These are phyloP conservation scores for Tylopilus sp. DNA, from an alignment of 768 basidiomycete genomes.

Conservation along the genomic window DNA sequence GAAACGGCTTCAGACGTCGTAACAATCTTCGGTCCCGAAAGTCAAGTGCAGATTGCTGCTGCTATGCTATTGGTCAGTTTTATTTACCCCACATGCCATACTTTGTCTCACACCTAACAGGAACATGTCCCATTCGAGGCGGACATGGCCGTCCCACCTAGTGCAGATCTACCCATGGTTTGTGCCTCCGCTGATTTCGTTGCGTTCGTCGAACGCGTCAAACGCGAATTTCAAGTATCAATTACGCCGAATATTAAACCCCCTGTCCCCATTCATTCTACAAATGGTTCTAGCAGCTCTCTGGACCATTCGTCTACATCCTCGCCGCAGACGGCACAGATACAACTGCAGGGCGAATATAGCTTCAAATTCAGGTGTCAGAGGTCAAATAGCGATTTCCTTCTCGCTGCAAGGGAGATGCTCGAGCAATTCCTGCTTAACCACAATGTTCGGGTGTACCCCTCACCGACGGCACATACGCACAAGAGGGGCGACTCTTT, in stretches of 20 bases:
- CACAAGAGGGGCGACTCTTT: conserved; percentile 91
- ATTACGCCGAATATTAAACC: conserved; percentile 77
- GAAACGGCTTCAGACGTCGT: conserved; percentile 93
- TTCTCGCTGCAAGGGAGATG: conserved; percentile 86
- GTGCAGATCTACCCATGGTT: conserved; percentile 71
- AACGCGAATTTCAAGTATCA: conserved; percentile 90
- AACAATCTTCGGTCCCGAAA: conserved; percentile 95
- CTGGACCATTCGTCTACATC: conserved; percentile 44
- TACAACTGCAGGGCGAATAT: conserved; percentile 51
- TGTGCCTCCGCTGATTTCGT: conserved; percentile 79
- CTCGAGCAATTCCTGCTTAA: conserved; percentile 87
- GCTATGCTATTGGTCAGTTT: conserved; percentile 85
- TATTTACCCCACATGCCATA: neutral
- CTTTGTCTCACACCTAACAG: conserved; percentile 38
- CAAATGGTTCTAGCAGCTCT: conserved; percentile 46
- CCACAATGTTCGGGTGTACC: conserved; percentile 81
- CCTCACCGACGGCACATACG: conserved; percentile 70
- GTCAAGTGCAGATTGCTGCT: conserved; percentile 93
- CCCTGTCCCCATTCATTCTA: conserved; percentile 30
- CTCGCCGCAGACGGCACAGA: conserved; percentile 18
- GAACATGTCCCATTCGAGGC: conserved; percentile 97
- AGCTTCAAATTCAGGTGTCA: conserved; percentile 97
- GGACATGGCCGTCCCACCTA: conserved; percentile 87
- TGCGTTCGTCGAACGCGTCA: conserved; percentile 84
- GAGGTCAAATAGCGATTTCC: conserved; percentile 90